phyloP scores from a whole-genome alignment of 768 basidiomycete genomes.

The Rhodotorula babjevae region DNA sequence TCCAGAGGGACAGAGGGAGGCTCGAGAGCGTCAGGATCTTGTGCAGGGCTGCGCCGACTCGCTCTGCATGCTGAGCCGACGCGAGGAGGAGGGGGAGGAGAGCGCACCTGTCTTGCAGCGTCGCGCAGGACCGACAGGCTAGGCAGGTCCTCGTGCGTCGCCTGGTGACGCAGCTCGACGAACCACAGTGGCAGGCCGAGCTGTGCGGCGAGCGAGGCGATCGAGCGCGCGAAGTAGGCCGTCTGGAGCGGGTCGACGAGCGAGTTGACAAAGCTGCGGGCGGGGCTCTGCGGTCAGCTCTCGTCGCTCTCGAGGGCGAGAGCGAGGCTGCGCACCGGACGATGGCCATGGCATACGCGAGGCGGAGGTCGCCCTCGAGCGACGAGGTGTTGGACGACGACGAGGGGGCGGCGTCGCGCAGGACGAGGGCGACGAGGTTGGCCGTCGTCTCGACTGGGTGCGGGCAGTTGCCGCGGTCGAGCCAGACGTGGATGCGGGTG shows the following conservation, averaged over 20 bases:
- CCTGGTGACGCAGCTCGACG: slow-evolving; percentile 87
- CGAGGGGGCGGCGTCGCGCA: slow-evolving; percentile 25
- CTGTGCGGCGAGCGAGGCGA: slow-evolving; percentile 78
- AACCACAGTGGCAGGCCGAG: slow-evolving; percentile 81
- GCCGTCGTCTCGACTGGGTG: slow-evolving; percentile 41
- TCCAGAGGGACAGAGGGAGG: too few species aligned
- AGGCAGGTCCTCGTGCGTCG: slow-evolving; percentile 92
- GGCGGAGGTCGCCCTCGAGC: slow-evolving; percentile 25
- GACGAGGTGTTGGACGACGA: background rate
- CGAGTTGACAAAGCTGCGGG: slow-evolving; percentile 77
- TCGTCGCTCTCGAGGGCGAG: background rate
- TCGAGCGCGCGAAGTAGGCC: slow-evolving; percentile 82
- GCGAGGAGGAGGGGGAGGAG: slow-evolving; percentile 17
- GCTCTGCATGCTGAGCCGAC: too few species aligned
- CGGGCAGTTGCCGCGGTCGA: slow-evolving; percentile 37
- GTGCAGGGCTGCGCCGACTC: too few species aligned
- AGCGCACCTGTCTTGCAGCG: slow-evolving; percentile 63
- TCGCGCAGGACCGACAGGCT: slow-evolving; percentile 67
- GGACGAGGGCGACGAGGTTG: slow-evolving; percentile 33
- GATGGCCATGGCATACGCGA: slow-evolving; percentile 41
- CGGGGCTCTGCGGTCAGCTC: slow-evolving; percentile 52
- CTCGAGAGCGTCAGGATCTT: too few species aligned
- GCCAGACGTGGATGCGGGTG: slow-evolving; percentile 38
- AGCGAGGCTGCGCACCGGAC: slow-evolving; percentile 44
- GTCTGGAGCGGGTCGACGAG: slow-evolving; percentile 90